Conservation (phyloP, 2,329 filamentous ascomycete genomes). For the Penicillium freii region DNA sequence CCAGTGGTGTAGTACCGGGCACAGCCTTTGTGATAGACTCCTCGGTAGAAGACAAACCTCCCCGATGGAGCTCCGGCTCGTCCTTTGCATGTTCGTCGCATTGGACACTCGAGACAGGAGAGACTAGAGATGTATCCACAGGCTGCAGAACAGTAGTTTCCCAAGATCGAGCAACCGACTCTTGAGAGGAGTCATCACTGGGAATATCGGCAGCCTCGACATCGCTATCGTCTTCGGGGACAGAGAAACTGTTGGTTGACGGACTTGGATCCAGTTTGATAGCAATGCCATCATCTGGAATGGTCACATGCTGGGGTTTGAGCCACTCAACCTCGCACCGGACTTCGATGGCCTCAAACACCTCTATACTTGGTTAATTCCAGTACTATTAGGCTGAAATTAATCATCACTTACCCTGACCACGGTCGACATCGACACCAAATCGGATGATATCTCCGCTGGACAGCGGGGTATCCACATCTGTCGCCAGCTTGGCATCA, state of each 20-base stretch:
- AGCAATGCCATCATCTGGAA: background rate
- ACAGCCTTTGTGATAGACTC: background rate
- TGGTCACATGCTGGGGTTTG: conserved; percentile 17
- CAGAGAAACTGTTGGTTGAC: conserved; percentile 41
- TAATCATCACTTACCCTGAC: conserved; percentile 36
- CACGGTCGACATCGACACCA: conserved; percentile 52
- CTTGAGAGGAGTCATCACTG: conserved; percentile 4
- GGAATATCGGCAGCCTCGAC: conserved; percentile 5
- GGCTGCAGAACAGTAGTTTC: background rate
- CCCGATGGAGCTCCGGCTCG: background rate
- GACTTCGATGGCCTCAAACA: conserved; percentile 35
- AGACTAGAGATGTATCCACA: background rate
- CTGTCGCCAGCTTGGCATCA: conserved; percentile 41
- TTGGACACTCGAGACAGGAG: background rate
- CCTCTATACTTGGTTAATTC: conserved; percentile 19
- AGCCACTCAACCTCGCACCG: conserved; percentile 33
- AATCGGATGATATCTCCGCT: conserved; percentile 43
- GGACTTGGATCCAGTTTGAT: conserved; percentile 4
- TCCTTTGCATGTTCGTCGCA: background rate
- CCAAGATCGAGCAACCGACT: background rate
- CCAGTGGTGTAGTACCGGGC: background rate
- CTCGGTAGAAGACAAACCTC: background rate
- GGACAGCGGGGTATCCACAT: conserved; percentile 40
- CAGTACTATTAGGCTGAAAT: background rate
- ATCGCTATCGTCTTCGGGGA: conserved; percentile 42